A percentile compares a stretch with the other conserved stretches of the same genome.
Conservation (phyloP, 257 asterid species). For the Leonotis leonurus region DNA sequence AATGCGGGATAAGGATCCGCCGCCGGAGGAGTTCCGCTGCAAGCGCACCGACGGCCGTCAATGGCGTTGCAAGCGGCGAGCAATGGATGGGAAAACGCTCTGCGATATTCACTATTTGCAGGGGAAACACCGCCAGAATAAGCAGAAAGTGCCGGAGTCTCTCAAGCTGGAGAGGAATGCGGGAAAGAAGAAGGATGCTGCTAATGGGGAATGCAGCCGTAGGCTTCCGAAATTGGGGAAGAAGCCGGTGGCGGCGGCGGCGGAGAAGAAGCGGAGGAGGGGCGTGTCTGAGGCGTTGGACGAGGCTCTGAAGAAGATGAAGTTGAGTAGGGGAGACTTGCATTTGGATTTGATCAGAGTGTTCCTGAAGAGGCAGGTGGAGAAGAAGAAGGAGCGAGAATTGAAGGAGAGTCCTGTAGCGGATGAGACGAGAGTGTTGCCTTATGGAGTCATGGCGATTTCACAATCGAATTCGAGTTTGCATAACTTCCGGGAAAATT, state of each 20-base stretch:
- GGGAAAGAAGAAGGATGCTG: conserved; percentile 26
- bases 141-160: conserved; percentile 80
- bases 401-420: conserved; percentile 22
- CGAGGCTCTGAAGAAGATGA: conserved; percentile 75
- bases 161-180: conserved; percentile 69
- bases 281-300: conserved; percentile 75
- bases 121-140: conserved; percentile 75
- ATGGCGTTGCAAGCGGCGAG: conserved; percentile 90
- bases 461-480: conserved; percentile 34
- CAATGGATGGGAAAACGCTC: conserved; percentile 76
- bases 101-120: conserved; percentile 87
- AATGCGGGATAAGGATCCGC: conserved; percentile 43
- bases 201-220: conserved; percentile 30
- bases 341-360: conserved; percentile 82
- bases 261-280: conserved; percentile 34
- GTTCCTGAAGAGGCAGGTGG: conserved; percentile 73
- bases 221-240: conserved; percentile 30
- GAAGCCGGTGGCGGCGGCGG: conserved; percentile 24
- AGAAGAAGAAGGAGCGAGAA: conserved; percentile 68
- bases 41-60: conserved; percentile 95
- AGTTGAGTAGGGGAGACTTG: conserved; percentile 73
- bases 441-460: conserved; percentile 81
- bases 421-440: conserved; percentile 50
- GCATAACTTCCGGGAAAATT: conserved; percentile 20
- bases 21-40: conserved; percentile 91